phyloP scores from a whole-genome alignment of 2,329 filamentous ascomycete species.

The Mycosphaerella sp. region DNA sequence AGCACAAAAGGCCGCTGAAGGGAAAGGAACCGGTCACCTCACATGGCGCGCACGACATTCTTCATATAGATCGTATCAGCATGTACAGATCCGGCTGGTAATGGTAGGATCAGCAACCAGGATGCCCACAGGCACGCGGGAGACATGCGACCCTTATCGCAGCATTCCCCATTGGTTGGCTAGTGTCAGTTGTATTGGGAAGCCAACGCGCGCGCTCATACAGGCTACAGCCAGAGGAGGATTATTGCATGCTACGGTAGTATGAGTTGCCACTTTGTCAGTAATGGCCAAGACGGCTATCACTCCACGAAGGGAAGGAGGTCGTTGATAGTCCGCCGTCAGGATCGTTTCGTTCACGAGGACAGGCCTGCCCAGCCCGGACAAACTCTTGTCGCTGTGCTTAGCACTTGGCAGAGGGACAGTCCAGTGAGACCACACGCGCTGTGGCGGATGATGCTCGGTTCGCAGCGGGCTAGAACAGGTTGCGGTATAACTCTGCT shows the following conservation, averaged over 20 bases:
- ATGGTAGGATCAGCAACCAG: slow-evolving; percentile 15
- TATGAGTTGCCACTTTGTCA: slow-evolving; percentile 10
- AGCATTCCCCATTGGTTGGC: slow-evolving; percentile 8
- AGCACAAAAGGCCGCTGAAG: slow-evolving; percentile 8
- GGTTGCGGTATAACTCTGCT: no score
- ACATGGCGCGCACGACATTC: slow-evolving; percentile 4
- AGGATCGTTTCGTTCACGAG: background rate
- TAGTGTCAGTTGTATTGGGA: background rate
- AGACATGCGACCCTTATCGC: slow-evolving; percentile 20
- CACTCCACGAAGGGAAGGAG: slow-evolving; percentile 20
- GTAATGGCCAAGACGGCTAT: slow-evolving; percentile 20
- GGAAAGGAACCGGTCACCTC: background rate
- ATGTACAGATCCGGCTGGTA: background rate
- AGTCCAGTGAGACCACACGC: background rate
- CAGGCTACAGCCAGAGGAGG: slow-evolving; percentile 9
- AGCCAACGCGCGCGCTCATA: background rate
- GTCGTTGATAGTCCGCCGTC: slow-evolving; percentile 11
- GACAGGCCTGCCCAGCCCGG: slow-evolving; percentile 5
- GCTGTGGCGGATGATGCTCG: background rate
- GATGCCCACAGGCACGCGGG: slow-evolving; percentile 16
- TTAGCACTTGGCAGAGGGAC: slow-evolving; percentile 3
- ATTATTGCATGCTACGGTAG: slow-evolving; percentile 17
- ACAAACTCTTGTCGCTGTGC: background rate
- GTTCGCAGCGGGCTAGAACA: background rate
- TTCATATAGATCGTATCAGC: slow-evolving; percentile 6